These are phyloP conservation scores for Ascochyta rabiei DNA, from an alignment of 2,329 filamentous ascomycete genomes.

Conservation along the genomic window DNA sequence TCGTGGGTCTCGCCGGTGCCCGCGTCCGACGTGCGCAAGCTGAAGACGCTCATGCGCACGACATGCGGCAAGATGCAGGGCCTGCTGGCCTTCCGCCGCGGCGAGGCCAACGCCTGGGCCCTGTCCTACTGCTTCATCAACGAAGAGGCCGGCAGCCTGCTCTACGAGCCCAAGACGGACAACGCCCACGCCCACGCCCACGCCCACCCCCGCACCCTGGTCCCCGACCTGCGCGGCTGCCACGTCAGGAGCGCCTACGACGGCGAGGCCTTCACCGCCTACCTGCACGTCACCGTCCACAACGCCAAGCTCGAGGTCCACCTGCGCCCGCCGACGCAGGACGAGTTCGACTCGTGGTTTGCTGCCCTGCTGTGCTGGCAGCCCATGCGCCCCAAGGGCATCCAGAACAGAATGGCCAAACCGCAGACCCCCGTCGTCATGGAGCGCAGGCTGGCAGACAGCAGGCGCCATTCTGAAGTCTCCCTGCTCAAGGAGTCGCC, in stretches of 20 bases:
- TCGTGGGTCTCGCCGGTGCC: slow-evolving; percentile 51
- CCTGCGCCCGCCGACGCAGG: slow-evolving; percentile 66
- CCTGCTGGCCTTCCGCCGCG: slow-evolving; percentile 73
- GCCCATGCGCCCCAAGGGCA: slow-evolving; percentile 67
- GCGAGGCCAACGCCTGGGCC: slow-evolving; percentile 68
- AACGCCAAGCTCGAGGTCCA: slow-evolving; percentile 66
- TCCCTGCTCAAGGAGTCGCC: slow-evolving; percentile 70
- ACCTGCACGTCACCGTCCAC: slow-evolving; percentile 59
- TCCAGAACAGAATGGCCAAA: slow-evolving; percentile 61
- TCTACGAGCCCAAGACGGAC: slow-evolving; percentile 74
- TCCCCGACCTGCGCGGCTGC: slow-evolving; percentile 78
- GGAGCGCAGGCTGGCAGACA: slow-evolving; percentile 46
- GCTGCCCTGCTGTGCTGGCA: slow-evolving; percentile 83
- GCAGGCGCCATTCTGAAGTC: slow-evolving; percentile 56
- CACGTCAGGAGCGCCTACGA: slow-evolving; percentile 63
- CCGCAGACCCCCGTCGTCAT: slow-evolving; percentile 50
- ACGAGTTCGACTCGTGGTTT: slow-evolving; percentile 79
- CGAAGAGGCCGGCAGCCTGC: slow-evolving; percentile 73
- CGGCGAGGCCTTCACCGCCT: slow-evolving; percentile 55
- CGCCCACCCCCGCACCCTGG: slow-evolving; percentile 64
- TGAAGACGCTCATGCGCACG: slow-evolving; percentile 77
- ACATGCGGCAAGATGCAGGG: slow-evolving; percentile 81
- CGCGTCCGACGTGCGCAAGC: slow-evolving; percentile 72
- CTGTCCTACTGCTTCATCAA: slow-evolving; percentile 78
- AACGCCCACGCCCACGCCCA: slow-evolving; percentile 22